Evolutionary conservation across 2,329 filamentous ascomycete genomes (phyloP).

Genomic region (Sporothrix protearum): DNA sequence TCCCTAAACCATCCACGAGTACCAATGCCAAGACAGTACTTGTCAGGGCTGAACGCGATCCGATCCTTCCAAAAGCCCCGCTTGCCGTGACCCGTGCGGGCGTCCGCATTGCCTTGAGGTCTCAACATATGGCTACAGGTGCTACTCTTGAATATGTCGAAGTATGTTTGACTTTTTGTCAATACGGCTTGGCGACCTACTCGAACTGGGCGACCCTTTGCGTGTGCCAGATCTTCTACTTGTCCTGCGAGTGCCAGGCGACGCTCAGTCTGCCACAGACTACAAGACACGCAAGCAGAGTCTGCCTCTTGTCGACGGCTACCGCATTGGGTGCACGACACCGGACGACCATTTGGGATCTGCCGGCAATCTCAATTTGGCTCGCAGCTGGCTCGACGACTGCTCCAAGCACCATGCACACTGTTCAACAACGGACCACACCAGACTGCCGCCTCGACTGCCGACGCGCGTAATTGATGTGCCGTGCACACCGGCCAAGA

Average conservation of each 20-base stretch:
- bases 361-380: neutral
- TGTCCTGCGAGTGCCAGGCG: neutral
- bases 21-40: neutral
- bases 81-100: neutral
- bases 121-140: neutral
- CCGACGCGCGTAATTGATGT: constrained; percentile 19
- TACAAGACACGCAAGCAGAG: neutral
- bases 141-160: neutral
- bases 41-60: neutral
- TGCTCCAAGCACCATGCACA: neutral
- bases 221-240: neutral
- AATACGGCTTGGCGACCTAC: neutral
- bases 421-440: neutral
- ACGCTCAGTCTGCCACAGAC: neutral
- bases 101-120: neutral
- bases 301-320: neutral
- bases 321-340: constrained; percentile 4
- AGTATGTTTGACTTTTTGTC: constrained; percentile 12
- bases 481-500: neutral
- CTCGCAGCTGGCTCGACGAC: constrained; percentile 18
- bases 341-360: constrained; percentile 14
- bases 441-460: neutral
- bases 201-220: neutral
- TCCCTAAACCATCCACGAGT: neutral
- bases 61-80: neutral